A percentile compares a stretch with the other conserved stretches of the same genome.
Conservation (phyloP, 352 stramenopile species). For the Phytopythium litorale region DNA sequence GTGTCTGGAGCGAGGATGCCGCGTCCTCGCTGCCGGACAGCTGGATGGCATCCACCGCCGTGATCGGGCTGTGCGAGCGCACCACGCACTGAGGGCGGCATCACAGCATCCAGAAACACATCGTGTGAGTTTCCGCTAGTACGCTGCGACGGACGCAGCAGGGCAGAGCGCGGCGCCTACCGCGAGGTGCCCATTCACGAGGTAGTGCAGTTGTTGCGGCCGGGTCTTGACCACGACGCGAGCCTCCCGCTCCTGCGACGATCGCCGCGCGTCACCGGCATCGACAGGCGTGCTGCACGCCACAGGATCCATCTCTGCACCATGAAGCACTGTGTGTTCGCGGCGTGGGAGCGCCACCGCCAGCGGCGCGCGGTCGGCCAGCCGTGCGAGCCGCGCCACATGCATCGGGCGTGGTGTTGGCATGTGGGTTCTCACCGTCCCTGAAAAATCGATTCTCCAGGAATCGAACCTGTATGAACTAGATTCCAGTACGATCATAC, state of each 20-base stretch:
- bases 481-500: no score
- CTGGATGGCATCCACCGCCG: not conserved
- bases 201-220: slow-evolving; percentile 37
- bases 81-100: not conserved
- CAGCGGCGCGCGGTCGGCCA: slow-evolving; percentile 31
- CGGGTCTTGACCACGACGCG: slow-evolving; percentile 40
- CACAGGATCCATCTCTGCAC: not conserved
- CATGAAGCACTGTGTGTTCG: not conserved
- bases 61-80: not conserved
- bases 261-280: not conserved
- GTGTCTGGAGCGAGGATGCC: not conserved
- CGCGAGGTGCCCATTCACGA: slow-evolving; percentile 37
- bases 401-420: no score
- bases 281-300: not conserved
- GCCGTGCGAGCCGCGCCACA: slow-evolving; percentile 31
- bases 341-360: slow-evolving; percentile 13
- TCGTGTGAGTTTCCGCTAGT: not conserved
- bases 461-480: no score
- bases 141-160: not conserved
- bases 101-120: not conserved
- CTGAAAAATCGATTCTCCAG: no score
- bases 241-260: not conserved
- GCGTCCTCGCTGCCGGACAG: not conserved
- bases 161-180: slow-evolving; percentile 13
- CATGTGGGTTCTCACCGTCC: no score